Percentiles rank a stretch among this genome's conserved stretches.
These are phyloP conservation scores for Rasamsonia emersonii DNA, from an alignment of 2,329 filamentous ascomycete genomes.

Conservation along the genomic window DNA sequence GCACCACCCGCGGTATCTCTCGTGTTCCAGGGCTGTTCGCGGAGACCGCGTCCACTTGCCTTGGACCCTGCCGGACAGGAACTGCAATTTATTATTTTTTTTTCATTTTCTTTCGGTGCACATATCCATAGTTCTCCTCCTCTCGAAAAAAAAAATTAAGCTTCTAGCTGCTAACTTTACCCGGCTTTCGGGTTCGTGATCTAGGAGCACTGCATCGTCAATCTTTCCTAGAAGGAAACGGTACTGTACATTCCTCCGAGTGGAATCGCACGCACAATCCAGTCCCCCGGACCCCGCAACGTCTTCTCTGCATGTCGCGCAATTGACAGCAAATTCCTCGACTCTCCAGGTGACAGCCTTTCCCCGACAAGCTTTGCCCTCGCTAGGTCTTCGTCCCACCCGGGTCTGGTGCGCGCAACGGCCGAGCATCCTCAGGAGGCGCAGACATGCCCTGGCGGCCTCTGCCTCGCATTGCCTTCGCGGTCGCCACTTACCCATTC, in stretches of 20 bases:
- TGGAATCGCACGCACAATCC: slow-evolving; percentile 3
- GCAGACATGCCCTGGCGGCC: slow-evolving; percentile 87
- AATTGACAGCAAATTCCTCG: slow-evolving; percentile 2
- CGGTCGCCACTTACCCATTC: slow-evolving; percentile 92
- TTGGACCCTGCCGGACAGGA: too few species aligned
- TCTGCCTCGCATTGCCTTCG: slow-evolving; percentile 93
- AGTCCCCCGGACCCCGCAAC: too few species aligned
- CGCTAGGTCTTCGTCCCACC: slow-evolving; percentile 2
- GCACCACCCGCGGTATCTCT: too few species aligned
- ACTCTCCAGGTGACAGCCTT: slow-evolving; percentile 1
- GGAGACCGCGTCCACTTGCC: too few species aligned
- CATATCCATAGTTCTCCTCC: too few species aligned
- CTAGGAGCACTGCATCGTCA: too few species aligned
- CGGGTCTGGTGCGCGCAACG: slow-evolving; percentile 3
- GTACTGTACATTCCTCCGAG: slow-evolving; percentile 7
- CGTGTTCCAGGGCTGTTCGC: too few species aligned
- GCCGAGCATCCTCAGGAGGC: slow-evolving; percentile 7
- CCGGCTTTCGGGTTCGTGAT: too few species aligned
- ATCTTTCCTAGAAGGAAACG: not conserved
- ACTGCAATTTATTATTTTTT: too few species aligned
- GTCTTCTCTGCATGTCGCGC: slow-evolving; percentile 8
- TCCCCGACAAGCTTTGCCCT: not conserved
- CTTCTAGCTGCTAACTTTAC: too few species aligned
- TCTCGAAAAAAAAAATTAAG: too few species aligned
- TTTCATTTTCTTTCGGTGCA: too few species aligned